Percentiles rank a stretch among this genome's conserved stretches.
These are phyloP conservation scores for Alternaria brassicae DNA, from an alignment of 2,329 filamentous ascomycete species.

Conservation along the genomic window DNA sequence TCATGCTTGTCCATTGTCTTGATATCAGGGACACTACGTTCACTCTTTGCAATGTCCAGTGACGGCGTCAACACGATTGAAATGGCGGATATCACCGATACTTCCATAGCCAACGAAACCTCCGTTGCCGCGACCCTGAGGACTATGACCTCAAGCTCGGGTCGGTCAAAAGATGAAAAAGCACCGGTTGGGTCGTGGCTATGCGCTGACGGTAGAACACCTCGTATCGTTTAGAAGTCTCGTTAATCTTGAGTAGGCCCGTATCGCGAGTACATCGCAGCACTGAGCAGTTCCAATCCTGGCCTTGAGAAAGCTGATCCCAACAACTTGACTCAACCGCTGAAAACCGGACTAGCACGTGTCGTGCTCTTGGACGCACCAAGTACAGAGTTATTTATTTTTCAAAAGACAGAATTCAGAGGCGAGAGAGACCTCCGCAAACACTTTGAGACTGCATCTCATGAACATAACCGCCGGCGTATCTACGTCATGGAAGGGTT, in stretches of 20 bases:
- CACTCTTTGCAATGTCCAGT: conserved; percentile 11
- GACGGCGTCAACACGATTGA: background rate
- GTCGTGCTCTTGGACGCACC: conserved; percentile 38
- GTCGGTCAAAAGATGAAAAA: background rate
- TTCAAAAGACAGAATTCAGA: conserved; percentile 27
- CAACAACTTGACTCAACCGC: conserved; percentile 30
- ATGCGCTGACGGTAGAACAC: conserved; percentile 33
- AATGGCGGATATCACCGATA: conserved; percentile 7
- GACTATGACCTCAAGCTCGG: conserved; percentile 11
- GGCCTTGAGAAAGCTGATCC: conserved; percentile 41
- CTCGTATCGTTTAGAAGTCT: background rate
- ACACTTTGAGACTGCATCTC: conserved; percentile 22
- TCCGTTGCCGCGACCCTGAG: conserved; percentile 4
- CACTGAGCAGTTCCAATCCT: conserved; percentile 39
- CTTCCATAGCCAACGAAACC: background rate
- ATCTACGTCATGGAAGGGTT: conserved; percentile 47
- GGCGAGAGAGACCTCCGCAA: conserved; percentile 20
- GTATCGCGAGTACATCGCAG: conserved; percentile 40
- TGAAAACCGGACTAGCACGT: conserved; percentile 29
- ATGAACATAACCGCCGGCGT: conserved; percentile 24
- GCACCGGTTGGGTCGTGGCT: conserved; percentile 34
- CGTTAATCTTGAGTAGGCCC: conserved; percentile 27
- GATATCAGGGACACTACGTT: background rate
- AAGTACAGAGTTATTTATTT: conserved; percentile 16
- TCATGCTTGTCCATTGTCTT: too few relatives aligned